Evolutionary conservation across 2,329 filamentous ascomycete species (phyloP), one percentile per base, ranked within the genome.

Genomic region (Phialophora expanda): DNA sequence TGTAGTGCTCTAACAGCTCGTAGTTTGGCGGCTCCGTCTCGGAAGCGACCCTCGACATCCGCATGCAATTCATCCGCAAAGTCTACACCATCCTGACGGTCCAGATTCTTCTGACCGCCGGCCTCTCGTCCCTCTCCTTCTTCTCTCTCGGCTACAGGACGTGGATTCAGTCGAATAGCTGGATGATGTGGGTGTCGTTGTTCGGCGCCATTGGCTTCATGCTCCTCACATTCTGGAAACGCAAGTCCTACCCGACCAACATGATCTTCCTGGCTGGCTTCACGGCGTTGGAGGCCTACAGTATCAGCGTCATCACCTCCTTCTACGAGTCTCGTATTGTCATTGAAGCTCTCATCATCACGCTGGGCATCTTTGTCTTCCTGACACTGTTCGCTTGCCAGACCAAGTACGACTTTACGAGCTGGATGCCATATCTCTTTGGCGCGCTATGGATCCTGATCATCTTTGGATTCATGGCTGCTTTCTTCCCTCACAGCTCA

Each of bases 11-110:
- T 60, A 46, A 60, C 58, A 8, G 12, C 9, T 34, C 32, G 53
- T 75, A 92, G 91, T 98, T 96, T 76, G 95, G 94, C 73, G 93
- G 93, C 68, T 92, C 90, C 20, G 93, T 98, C 66, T 90, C 93
- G 71, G 95, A 98, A 82, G 94, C 92, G 55, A 96, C 93, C 22
- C 84, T 98, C 76, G 93, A 96, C 75, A 97, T 99, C 76, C 91
- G 94, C 73, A 96, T 97, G 88, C 91, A 95, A 80, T 99, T 97
- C 79, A 85, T 97, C 74, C 90, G 93, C 80, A 98, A 98, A 84
- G 95, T 99, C 76, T 99, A 99, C 82, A 90, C 93, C 66, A 99
- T 99, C 79, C 85, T 99, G 81, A 96, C 95, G n/a, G 88, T 92
- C 59, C 95, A 99, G 78, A 88, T 99, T 61, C 83, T 98, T 75